phyloP scores from a whole-genome alignment of 768 basidiomycete genomes.

The Tylopilus sp. region DNA sequence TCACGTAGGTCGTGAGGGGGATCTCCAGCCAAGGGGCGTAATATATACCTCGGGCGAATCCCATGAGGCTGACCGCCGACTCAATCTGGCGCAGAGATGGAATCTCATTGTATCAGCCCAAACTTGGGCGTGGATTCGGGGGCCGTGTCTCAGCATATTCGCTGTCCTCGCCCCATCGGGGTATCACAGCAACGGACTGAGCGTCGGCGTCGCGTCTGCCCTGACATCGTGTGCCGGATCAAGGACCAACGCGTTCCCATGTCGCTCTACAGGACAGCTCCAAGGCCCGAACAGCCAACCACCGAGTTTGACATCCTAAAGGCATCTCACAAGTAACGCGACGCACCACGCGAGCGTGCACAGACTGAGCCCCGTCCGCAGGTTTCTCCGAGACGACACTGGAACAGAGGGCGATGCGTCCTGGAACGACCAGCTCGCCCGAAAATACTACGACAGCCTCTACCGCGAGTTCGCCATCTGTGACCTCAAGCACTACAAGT shows the following conservation, averaged over 20 bases:
- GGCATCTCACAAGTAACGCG: conserved; percentile 58
- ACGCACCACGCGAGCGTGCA: background rate
- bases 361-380: conserved; percentile 25
- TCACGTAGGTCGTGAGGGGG: background rate
- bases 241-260: too few relatives aligned
- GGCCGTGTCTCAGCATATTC: too few relatives aligned
- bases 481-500: conserved; percentile 95
- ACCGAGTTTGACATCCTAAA: conserved; percentile 78
- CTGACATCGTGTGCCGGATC: too few relatives aligned
- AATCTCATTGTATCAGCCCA: background rate
- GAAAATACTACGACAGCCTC: conserved; percentile 83
- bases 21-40: too few relatives aligned
- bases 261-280: too few relatives aligned
- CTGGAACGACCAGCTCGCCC: conserved; percentile 86
- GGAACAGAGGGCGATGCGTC: conserved; percentile 15
- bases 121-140: too few relatives aligned
- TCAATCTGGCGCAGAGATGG: background rate
- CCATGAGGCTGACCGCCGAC: conserved; percentile 23
- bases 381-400: conserved; percentile 69
- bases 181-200: too few relatives aligned
- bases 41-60: conserved; percentile 11
- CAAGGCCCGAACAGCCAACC: background rate
- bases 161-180: too few relatives aligned
- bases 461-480: conserved; percentile 92
- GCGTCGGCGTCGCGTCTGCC: too few relatives aligned